phyloP scores from a whole-genome alignment of 352 stramenopile genomes.

The Globisporangium splendens region DNA sequence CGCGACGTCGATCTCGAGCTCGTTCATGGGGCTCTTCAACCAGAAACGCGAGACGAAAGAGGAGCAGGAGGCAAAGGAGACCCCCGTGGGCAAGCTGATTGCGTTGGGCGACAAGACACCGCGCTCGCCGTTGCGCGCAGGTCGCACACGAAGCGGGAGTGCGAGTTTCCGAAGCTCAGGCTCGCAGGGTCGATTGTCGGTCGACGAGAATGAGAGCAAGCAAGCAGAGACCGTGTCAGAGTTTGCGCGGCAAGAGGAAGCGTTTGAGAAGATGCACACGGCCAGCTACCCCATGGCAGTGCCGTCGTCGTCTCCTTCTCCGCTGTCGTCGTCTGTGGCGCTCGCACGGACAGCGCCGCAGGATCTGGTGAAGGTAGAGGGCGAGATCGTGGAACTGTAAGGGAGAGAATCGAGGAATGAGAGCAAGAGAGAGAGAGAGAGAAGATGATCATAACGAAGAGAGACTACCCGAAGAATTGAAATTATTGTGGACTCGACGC shows the following conservation, averaged over 20 bases:
- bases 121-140: conserved; percentile 23
- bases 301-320: background rate
- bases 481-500: conserved; percentile 10
- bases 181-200: background rate
- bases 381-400: conserved; percentile 61
- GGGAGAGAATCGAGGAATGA: background rate
- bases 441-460: background rate
- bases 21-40: conserved; percentile 70
- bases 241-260: conserved; percentile 16
- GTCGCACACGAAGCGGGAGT: conserved; percentile 27
- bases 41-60: conserved; percentile 24
- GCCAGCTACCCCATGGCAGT: conserved; percentile 10
- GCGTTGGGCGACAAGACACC: conserved; percentile 50
- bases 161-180: conserved; percentile 21
- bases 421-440: conserved; percentile 2
- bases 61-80: conserved; percentile 33
- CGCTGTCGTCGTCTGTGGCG: background rate
- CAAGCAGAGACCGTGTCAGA: conserved; percentile 6
- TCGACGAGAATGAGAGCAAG: conserved; percentile 5
- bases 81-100: conserved; percentile 54
- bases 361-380: conserved; percentile 50
- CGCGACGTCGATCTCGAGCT: conserved; percentile 73
- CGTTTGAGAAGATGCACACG: conserved; percentile 16
- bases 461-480: conserved; percentile 1
- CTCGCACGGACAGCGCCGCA: conserved; percentile 24